These are phyloP conservation scores for Entelexis sorbosivorans DNA, from an alignment of 1,139 yeast species.

Conservation along the genomic window DNA sequence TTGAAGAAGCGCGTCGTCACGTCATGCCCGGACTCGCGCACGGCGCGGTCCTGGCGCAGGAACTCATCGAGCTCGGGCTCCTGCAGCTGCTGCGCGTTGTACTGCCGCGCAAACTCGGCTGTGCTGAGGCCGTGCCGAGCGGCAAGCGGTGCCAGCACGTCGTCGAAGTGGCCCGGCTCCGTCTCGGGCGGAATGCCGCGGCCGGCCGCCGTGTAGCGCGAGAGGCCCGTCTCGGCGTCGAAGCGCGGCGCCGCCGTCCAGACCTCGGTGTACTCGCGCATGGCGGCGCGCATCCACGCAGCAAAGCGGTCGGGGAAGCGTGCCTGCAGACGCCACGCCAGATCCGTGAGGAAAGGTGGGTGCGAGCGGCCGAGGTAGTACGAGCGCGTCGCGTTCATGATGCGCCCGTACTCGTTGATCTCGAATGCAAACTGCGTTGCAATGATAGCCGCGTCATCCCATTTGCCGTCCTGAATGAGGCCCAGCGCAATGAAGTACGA, in stretches of 20 bases:
- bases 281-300: constrained; percentile 64
- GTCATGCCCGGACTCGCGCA: constrained; percentile 94
- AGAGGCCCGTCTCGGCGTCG: constrained; percentile 67
- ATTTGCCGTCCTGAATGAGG: constrained; percentile 52
- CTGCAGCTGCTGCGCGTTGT: constrained; percentile 51
- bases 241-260: constrained; percentile 71
- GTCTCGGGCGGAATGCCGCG: constrained; percentile 81
- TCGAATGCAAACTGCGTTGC: constrained; percentile 87
- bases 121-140: constrained; percentile 50
- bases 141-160: constrained; percentile 59
- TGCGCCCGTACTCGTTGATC: constrained; percentile 81
- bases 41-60: constrained; percentile 87
- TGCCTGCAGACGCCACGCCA: constrained; percentile 54
- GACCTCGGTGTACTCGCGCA: constrained; percentile 70
- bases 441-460: constrained; percentile 77
- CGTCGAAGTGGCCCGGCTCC: constrained; percentile 76
- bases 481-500: constrained; percentile 90
- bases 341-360: constrained; percentile 95
- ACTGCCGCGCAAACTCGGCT: constrained; percentile 58
- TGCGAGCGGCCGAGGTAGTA: constrained; percentile 88
- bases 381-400: constrained; percentile 85
- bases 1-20: constrained; percentile 87
- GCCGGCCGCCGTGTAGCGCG: constrained; percentile 87
- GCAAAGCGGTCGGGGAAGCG: constrained; percentile 41
- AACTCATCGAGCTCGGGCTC: constrained; percentile 82